Conservation (phyloP, 768 basidiomycete species). For the Thelephora ganbajun region DNA sequence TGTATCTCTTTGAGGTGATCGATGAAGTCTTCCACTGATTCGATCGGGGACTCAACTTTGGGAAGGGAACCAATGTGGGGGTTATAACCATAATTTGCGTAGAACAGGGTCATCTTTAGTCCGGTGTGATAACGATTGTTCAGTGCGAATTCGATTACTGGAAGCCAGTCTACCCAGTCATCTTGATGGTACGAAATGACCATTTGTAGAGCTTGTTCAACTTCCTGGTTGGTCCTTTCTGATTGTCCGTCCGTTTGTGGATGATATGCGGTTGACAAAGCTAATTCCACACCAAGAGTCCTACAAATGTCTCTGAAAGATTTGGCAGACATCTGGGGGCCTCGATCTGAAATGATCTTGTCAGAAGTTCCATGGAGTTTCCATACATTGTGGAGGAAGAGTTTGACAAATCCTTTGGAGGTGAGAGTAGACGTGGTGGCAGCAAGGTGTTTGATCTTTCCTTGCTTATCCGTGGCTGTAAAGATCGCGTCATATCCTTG, state of each 20-base stretch:
- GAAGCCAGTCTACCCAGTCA: no score
- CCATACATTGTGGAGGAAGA: conserved; percentile 4
- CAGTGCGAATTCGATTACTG: conserved; percentile 19
- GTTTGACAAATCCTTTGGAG: conserved; percentile 1
- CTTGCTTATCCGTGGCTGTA: conserved; percentile 3
- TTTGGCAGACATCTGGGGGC: neutral
- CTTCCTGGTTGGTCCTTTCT: conserved; percentile 19
- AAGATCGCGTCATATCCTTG: conserved; percentile 8
- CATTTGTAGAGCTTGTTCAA: no score
- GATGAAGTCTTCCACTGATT: no score
- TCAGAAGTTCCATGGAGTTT: no score
- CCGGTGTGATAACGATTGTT: conserved; percentile 17
- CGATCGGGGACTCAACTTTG: no score
- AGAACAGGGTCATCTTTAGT: conserved; percentile 15
- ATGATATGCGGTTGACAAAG: no score
- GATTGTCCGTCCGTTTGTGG: no score
- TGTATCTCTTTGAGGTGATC: no score
- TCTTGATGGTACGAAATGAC: no score
- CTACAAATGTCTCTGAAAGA: conserved; percentile 17
- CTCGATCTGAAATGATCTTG: no score
- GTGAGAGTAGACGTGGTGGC: neutral
- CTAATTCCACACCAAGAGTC: conserved; percentile 8
- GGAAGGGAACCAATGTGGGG: no score
- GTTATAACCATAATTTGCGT: conserved; percentile 11
- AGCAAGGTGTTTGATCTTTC: neutral